Conservation (phyloP, 108 stramenopile species). For the Parietichytrium sp. region DNA sequence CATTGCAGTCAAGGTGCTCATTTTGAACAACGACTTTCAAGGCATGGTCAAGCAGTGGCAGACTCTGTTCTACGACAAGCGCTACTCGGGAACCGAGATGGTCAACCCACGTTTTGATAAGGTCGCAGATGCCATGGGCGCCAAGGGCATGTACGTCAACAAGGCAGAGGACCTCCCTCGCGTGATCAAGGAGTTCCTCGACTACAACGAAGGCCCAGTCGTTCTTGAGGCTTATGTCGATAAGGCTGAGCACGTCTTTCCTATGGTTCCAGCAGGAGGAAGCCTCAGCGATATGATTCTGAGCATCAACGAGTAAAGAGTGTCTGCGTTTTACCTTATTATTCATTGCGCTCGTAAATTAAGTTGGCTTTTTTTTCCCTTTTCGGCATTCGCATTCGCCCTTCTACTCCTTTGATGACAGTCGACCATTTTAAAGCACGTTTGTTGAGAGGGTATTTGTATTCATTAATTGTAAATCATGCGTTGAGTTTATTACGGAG, state of each 20-base stretch:
- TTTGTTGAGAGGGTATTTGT: no score
- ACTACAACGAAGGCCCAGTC: constrained; percentile 79
- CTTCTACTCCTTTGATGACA: no score
- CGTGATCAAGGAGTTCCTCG: constrained; percentile 76
- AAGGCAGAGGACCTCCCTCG: constrained; percentile 71
- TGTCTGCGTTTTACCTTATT: no score
- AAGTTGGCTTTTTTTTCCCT: no score
- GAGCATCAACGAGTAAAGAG: no score
- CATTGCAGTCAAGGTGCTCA: constrained; percentile 81
- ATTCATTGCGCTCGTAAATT: no score
- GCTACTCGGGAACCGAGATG: constrained; percentile 78
- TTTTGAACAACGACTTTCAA: constrained; percentile 83
- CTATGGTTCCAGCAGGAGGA: background rate
- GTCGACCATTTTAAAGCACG: no score
- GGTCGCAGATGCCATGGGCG: constrained; percentile 74
- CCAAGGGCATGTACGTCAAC: constrained; percentile 74
- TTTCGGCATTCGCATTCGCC: no score
- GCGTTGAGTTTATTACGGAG: no score
- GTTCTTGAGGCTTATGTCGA: constrained; percentile 80
- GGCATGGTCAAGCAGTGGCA: constrained; percentile 95
- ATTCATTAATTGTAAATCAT: no score
- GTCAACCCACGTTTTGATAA: constrained; percentile 72
- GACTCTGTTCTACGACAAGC: constrained; percentile 79
- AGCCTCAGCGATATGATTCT: constrained; percentile 13
- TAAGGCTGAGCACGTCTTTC: background rate